Evolutionary conservation across 2,329 filamentous ascomycete genomes (phyloP).

Genomic region (Ceratocystiopsis brevicomis): DNA sequence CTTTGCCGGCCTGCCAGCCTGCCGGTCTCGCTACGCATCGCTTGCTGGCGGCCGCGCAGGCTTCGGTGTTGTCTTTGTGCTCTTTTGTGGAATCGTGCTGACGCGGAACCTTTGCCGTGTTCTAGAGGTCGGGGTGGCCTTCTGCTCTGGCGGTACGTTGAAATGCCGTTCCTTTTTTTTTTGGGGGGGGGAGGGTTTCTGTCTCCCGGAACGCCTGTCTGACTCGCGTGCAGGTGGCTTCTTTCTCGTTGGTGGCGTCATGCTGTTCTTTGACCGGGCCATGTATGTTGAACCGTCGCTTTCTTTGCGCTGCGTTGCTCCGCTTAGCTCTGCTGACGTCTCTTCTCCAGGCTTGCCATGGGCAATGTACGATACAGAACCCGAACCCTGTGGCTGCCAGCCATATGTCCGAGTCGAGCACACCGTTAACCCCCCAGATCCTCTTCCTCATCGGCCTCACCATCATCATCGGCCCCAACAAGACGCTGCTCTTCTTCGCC

Average conservation of each 20-base stretch:
- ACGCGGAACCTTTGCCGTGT: conserved; percentile 4
- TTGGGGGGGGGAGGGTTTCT: no score
- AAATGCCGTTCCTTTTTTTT: no score
- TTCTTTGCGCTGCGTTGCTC: background rate
- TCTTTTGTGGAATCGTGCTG: background rate
- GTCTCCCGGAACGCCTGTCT: background rate
- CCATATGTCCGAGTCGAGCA: no score
- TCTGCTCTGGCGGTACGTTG: conserved; percentile 85
- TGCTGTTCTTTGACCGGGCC: conserved; percentile 94
- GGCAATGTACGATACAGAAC: conserved; percentile 51
- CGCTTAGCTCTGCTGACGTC: conserved; percentile 1
- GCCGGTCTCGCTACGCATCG: background rate
- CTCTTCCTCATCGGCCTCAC: conserved; percentile 94
- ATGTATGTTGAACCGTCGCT: conserved; percentile 40
- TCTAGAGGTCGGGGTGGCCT: conserved; percentile 85
- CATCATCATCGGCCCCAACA: conserved; percentile 81
- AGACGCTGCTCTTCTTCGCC: conserved; percentile 87
- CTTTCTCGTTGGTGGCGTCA: conserved; percentile 83
- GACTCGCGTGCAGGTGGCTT: conserved; percentile 47
- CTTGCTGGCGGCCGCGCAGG: background rate
- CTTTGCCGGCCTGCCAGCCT: no score
- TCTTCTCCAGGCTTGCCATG: conserved; percentile 62
- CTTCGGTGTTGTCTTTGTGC: background rate
- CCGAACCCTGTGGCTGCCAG: no score
- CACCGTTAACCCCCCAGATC: conserved; percentile 38